A percentile compares a stretch with the other conserved stretches of the same genome.
Evolutionary conservation across 2,329 filamentous ascomycete species (phyloP).

Genomic region (Aspergillus costaricaensis): DNA sequence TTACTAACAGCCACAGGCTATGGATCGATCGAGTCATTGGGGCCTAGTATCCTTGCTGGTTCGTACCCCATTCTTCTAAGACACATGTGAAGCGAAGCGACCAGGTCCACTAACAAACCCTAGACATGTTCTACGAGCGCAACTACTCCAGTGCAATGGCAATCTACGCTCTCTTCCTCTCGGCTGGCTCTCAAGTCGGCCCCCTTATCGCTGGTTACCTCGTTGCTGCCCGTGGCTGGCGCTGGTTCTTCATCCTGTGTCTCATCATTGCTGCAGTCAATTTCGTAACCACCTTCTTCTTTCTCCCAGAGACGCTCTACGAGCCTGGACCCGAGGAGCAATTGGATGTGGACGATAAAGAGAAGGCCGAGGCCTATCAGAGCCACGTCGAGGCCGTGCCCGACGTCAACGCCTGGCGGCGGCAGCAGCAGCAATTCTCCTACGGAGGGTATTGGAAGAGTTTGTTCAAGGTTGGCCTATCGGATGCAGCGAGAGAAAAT

Average conservation of each 20-base stretch:
- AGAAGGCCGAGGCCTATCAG: conserved; percentile 18
- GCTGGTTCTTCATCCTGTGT: conserved; percentile 42
- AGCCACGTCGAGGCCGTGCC: conserved; percentile 24
- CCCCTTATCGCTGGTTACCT: conserved; percentile 40
- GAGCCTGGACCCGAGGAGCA: conserved; percentile 28
- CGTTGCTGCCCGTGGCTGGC: conserved; percentile 37
- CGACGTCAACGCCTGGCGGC: not conserved
- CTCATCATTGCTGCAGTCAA: conserved; percentile 35
- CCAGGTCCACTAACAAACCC: conserved; percentile 6
- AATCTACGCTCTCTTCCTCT: conserved; percentile 35
- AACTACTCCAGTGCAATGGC: conserved; percentile 37
- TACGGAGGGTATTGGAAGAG: conserved; percentile 31
- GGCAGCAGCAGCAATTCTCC: conserved; percentile 11
- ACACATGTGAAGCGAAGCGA: not conserved
- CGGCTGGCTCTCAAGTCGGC: conserved; percentile 38
- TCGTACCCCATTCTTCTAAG: not conserved
- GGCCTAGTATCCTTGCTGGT: conserved; percentile 37
- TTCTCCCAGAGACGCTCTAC: conserved; percentile 41
- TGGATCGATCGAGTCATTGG: conserved; percentile 35
- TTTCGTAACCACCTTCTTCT: conserved; percentile 33
- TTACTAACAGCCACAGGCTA: conserved; percentile 19
- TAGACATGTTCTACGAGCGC: conserved; percentile 31
- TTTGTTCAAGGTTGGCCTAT: conserved; percentile 29
- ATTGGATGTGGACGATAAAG: conserved; percentile 17
- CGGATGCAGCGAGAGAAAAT: conserved; percentile 22